Conservation (phyloP, 192 early-diverging fungal genomes). For the Backusella luteola region DNA sequence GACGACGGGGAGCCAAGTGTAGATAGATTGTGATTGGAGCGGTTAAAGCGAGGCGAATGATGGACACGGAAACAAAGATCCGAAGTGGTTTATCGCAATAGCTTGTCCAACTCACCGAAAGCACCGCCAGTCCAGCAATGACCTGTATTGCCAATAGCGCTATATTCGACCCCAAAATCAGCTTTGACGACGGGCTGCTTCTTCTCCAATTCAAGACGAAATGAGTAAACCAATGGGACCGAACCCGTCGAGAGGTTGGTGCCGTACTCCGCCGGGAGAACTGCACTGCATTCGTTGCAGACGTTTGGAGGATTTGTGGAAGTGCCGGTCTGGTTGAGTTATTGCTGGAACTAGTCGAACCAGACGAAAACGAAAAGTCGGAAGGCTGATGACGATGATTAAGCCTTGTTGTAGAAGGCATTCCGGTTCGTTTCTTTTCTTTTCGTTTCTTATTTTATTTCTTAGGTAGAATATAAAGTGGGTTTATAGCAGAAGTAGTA, state of each 20-base stretch:
- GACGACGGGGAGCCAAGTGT: constrained; percentile 50
- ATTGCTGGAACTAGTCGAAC: constrained; percentile 4
- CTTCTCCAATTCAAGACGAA: constrained; percentile 30
- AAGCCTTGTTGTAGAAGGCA: constrained; percentile 14
- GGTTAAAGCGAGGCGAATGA: constrained; percentile 56
- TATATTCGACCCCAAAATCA: constrained; percentile 31
- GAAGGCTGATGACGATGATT: constrained; percentile 31
- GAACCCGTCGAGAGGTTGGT: constrained; percentile 36
- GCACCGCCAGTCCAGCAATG: constrained; percentile 37
- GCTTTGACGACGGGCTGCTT: constrained; percentile 41
- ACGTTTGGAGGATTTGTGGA: constrained; percentile 18
- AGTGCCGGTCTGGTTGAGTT: constrained; percentile 20
- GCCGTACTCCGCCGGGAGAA: constrained; percentile 25
- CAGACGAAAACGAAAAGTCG: constrained; percentile 10
- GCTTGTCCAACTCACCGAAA: constrained; percentile 48
- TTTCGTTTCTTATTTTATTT: not conserved
- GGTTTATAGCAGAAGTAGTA: not conserved
- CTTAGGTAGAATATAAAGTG: not conserved
- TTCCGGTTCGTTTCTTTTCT: not conserved
- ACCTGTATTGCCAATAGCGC: constrained; percentile 38
- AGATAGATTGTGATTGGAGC: constrained; percentile 66
- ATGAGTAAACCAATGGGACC: constrained; percentile 38
- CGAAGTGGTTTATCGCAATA: constrained; percentile 53
- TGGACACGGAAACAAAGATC: constrained; percentile 58
- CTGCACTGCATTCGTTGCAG: constrained; percentile 27